Evolutionary conservation across 108 stramenopile genomes (phyloP).

Genomic region (Cyclotella cryptica): DNA sequence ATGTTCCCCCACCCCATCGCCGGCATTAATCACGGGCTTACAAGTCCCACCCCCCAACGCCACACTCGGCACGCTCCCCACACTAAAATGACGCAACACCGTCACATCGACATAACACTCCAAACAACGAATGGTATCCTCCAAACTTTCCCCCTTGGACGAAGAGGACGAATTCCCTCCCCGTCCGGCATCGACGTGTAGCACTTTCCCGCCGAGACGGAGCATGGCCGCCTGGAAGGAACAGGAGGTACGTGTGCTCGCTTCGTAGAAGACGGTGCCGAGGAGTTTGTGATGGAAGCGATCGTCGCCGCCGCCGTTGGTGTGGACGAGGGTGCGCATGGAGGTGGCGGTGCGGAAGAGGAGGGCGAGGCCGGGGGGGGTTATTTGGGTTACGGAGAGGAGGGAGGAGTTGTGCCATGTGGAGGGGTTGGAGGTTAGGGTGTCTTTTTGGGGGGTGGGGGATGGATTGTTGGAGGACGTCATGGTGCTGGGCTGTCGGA

Average conservation of each 20-base stretch:
- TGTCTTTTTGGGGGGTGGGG: too few relatives aligned
- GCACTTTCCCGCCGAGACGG: constrained; percentile 88
- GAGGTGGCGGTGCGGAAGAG: constrained; percentile 53
- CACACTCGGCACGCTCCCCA: constrained; percentile 71
- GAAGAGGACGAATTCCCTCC: constrained; percentile 79
- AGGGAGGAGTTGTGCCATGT: constrained; percentile 61
- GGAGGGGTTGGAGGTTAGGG: constrained; percentile 56
- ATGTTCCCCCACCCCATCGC: constrained; percentile 97
- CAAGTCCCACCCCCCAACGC: constrained; percentile 47
- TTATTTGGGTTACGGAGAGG: constrained; percentile 71
- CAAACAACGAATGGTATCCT: constrained; percentile 92
- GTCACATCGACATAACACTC: constrained; percentile 92
- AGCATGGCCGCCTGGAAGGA: constrained; percentile 96
- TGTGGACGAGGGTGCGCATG: constrained; percentile 64
- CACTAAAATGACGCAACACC: constrained; percentile 90
- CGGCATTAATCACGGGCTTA: constrained; percentile 95
- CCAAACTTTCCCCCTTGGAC: constrained; percentile 95
- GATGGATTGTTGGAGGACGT: too few relatives aligned
- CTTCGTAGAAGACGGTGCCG: constrained; percentile 95
- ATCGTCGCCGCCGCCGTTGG: constrained; percentile 61
- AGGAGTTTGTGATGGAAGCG: constrained; percentile 61
- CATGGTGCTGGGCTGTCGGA: too few relatives aligned
- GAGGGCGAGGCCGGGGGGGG: constrained; percentile 58
- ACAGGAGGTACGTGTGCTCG: constrained; percentile 94
- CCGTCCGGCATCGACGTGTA: constrained; percentile 78